Evolutionary conservation across 2,329 filamentous ascomycete species (phyloP).

Genomic region (Botryosphaeria dothidea): DNA sequence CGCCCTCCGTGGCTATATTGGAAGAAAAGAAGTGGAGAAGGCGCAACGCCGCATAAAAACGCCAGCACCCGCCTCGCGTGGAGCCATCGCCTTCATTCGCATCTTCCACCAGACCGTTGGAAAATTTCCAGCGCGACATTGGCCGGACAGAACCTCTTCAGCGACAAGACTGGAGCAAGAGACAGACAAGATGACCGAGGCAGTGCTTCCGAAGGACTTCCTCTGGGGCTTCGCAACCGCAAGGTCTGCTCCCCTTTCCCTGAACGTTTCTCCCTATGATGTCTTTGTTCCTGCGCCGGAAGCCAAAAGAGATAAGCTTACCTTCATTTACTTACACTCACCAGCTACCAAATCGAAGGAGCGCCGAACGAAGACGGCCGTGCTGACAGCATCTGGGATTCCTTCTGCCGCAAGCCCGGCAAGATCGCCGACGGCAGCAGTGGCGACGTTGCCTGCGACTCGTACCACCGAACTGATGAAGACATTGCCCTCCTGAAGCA

Average conservation of each 20-base stretch:
- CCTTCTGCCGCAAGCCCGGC: slow-evolving; percentile 77
- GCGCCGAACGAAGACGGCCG: slow-evolving; percentile 73
- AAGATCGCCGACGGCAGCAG: slow-evolving; percentile 79
- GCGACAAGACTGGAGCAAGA: not conserved
- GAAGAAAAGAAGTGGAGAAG: slow-evolving; percentile 17
- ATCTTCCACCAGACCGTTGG: not conserved
- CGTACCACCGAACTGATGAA: slow-evolving; percentile 75
- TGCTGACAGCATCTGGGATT: slow-evolving; percentile 84
- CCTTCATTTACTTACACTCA: slow-evolving; percentile 12
- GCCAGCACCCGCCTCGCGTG: not conserved
- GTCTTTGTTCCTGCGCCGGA: slow-evolving; percentile 21
- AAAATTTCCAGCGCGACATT: not conserved
- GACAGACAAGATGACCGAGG: slow-evolving; percentile 27
- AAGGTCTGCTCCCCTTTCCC: slow-evolving; percentile 30
- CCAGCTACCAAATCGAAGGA: slow-evolving; percentile 86
- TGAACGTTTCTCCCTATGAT: slow-evolving; percentile 21
- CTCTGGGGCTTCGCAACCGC: slow-evolving; percentile 45
- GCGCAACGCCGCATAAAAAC: not conserved
- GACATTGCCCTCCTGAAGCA: slow-evolving; percentile 77
- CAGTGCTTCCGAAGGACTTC: slow-evolving; percentile 40
- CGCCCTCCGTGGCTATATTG: slow-evolving; percentile 31
- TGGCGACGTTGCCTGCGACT: slow-evolving; percentile 80
- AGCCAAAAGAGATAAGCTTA: not conserved
- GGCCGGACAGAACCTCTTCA: not conserved
- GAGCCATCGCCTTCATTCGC: not conserved